Conservation (phyloP, 805 yeast genomes). For the Zygosaccharomyces bisporus region DNA sequence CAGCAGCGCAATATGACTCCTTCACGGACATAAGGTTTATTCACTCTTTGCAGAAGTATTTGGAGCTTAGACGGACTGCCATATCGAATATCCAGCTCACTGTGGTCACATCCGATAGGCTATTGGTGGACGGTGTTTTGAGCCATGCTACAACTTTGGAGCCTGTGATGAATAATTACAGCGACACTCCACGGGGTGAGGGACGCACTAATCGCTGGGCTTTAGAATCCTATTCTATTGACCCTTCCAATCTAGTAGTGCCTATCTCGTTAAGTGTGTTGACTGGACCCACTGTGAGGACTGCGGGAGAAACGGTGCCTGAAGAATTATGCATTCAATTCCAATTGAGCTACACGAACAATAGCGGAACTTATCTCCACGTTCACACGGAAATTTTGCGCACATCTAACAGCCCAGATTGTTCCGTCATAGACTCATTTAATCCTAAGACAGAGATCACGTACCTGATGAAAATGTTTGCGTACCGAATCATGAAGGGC, state of each 20-base stretch:
- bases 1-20: constrained; percentile 20
- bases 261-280: constrained; percentile 15
- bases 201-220: constrained; percentile 17
- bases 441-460: constrained; percentile 7
- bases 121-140: constrained; percentile 16
- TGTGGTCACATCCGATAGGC: constrained; percentile 5
- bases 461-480: constrained; percentile 16
- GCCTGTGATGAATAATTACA: constrained; percentile 8
- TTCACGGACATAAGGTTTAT: constrained; percentile 14
- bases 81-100: constrained; percentile 6
- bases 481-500: constrained; percentile 9
- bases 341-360: constrained; percentile 8
- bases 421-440: constrained; percentile 8
- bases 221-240: constrained; percentile 4
- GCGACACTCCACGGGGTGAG: constrained; percentile 18
- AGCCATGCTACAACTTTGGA: constrained; percentile 4
- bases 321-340: constrained; percentile 14
- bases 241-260: constrained; percentile 2
- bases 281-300: constrained; percentile 13
- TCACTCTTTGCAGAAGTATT: constrained; percentile 2
- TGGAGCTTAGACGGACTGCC: constrained; percentile 8
- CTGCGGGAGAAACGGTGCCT: constrained; percentile 13
- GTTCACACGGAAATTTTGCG: constrained; percentile 13
- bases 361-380: constrained; percentile 3
- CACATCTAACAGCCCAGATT: constrained; percentile 11